Evolutionary conservation across 2,329 filamentous ascomycete species (phyloP).

Genomic region (Pseudogymnoascus sp.): DNA sequence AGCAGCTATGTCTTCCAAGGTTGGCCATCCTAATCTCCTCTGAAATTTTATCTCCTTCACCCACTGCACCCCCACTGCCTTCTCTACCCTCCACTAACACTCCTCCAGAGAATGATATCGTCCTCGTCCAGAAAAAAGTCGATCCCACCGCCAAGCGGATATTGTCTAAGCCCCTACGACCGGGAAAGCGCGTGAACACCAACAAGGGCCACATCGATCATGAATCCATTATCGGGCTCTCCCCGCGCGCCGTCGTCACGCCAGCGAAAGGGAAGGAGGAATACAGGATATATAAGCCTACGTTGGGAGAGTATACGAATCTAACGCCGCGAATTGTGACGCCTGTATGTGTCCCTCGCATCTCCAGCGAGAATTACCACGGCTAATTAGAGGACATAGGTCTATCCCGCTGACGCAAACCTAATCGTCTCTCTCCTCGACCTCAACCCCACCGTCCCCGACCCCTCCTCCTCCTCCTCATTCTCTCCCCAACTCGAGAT

Average conservation of each 20-base stretch:
- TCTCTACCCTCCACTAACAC: not conserved
- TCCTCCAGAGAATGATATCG: conserved; percentile 25
- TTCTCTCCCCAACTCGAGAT: conserved; percentile 55
- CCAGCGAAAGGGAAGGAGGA: conserved; percentile 15
- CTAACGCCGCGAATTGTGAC: conserved; percentile 64
- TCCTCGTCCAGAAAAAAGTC: conserved; percentile 21
- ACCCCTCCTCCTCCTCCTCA: conserved; percentile 40
- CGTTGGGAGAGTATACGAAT: conserved; percentile 64
- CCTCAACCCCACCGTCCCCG: conserved; percentile 60
- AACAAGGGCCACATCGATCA: conserved; percentile 32
- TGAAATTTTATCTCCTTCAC: not conserved
- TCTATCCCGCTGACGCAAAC: conserved; percentile 68
- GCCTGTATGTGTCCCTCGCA: conserved; percentile 43
- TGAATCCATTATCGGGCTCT: conserved; percentile 27
- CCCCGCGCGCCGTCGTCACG: conserved; percentile 15
- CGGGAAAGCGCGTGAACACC: conserved; percentile 28
- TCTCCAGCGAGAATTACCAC: not conserved
- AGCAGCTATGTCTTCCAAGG: conserved; percentile 4
- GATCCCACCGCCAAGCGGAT: conserved; percentile 17
- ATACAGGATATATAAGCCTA: conserved; percentile 48
- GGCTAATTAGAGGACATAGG: conserved; percentile 33
- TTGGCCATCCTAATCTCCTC: not conserved
- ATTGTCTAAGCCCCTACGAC: conserved; percentile 35
- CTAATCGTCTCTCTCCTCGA: conserved; percentile 70
- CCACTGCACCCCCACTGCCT: not conserved